Conservation (phyloP, 139 green algal species). For the Coccomyxa sp. region DNA sequence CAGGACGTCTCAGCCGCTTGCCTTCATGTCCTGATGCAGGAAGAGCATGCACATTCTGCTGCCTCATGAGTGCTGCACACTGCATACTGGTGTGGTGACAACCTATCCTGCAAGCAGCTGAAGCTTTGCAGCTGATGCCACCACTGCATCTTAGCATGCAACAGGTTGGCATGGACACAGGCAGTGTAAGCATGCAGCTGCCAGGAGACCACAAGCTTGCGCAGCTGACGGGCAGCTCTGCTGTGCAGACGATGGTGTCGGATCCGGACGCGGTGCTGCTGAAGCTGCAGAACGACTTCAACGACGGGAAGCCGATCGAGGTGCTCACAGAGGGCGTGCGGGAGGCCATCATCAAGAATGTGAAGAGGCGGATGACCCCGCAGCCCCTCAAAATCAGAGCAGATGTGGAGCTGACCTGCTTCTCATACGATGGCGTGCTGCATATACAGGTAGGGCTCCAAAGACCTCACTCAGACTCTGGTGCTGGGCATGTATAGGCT, state of each 20-base stretch:
- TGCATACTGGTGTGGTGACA: no score
- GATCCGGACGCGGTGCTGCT: slow-evolving; percentile 67
- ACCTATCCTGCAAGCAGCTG: no score
- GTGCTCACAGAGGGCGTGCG: slow-evolving; percentile 67
- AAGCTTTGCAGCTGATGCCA: no score
- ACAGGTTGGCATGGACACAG: not conserved
- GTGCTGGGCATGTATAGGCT: no score
- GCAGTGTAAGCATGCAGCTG: not conserved
- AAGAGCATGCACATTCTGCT: no score
- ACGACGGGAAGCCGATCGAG: slow-evolving; percentile 41
- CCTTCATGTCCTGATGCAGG: no score
- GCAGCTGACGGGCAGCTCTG: not conserved
- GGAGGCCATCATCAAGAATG: slow-evolving; percentile 91
- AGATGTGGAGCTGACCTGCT: slow-evolving; percentile 98
- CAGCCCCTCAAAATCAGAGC: slow-evolving; percentile 98
- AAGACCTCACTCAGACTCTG: not conserved
- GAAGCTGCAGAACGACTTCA: slow-evolving; percentile 52
- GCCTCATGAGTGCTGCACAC: no score
- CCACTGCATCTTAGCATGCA: no score
- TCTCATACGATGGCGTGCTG: slow-evolving; percentile 94
- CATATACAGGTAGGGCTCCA: slow-evolving; percentile 77
- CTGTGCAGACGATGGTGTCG: slow-evolving; percentile 32
- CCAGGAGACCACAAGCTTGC: not conserved
- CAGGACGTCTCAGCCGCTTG: no score
- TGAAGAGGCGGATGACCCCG: slow-evolving; percentile 95